Evolutionary conservation across 2,329 filamentous ascomycete species (phyloP), one percentile per base, ranked within the genome.

Genomic region (Ascochyta pisi): DNA sequence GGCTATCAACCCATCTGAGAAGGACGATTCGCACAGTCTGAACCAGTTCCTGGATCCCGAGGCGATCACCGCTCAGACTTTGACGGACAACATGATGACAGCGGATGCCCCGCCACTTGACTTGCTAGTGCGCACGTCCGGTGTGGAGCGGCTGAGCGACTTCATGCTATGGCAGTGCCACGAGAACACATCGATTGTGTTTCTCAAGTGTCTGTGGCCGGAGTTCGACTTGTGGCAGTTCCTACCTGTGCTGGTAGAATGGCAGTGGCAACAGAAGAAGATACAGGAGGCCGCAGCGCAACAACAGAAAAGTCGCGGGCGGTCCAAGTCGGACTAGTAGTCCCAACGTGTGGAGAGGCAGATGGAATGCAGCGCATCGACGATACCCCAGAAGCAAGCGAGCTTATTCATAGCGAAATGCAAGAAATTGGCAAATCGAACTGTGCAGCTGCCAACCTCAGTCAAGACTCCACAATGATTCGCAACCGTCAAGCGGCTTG

Each of bases 141-240:
- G 93, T 26, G 95, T 99, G 13, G 89, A 93, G 75, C 85, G 95
- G 44, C 81, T 99, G 56, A 97, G 92, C 71, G 95, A 99, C 74
- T 99, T 98, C 69, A 95, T 99, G 93, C 86, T 99, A 31, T 99
- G 95, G 95, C 95, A 99, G 77, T 95, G 91, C 68, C 93, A 98
- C 71, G 86, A 96, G 71, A 83, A 94, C 61, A 97, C 95, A 0
- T 90, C 96, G 57, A 89, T 99, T 62, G 91, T 96, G 57, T 99
- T 98, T 73, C 78, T 97, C 53, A 86, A 96, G 67, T 95, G 91
- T 62, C 82, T 96, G 60, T 99, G 95, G 95, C 95, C 95, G 2
- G 92, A 97, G 61, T 97, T 99, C 67, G 92, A 96, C 72, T 82
- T 99, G 4, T 94, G 92, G 87, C 86, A 93, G 56, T 97, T 98